Conservation (phyloP, 1,139 yeast species). For the Saccharomyces hybrid region DNA sequence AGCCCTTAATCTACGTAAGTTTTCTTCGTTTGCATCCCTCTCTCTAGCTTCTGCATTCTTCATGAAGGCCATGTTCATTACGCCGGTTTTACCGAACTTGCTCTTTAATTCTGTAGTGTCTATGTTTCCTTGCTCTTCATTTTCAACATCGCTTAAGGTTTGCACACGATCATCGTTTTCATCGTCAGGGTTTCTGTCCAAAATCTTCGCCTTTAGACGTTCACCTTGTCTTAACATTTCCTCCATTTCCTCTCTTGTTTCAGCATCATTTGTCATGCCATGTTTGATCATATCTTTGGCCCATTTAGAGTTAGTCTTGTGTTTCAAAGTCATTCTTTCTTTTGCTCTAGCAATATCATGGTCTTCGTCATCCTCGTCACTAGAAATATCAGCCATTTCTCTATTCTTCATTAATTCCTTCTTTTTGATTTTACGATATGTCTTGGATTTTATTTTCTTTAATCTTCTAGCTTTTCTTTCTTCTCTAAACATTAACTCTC, state of each 20-base stretch:
- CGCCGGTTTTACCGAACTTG: conserved; percentile 67
- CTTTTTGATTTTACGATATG: conserved; percentile 79
- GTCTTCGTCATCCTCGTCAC: conserved; percentile 49
- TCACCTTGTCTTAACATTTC: conserved; percentile 91
- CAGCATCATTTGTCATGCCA: conserved; percentile 82
- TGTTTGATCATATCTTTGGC: conserved; percentile 85
- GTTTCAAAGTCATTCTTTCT: conserved; percentile 88
- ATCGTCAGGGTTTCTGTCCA: conserved; percentile 52
- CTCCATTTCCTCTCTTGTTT: conserved; percentile 80
- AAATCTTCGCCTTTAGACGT: conserved; percentile 60
- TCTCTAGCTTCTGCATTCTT: conserved; percentile 70
- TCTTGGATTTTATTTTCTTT: conserved; percentile 89
- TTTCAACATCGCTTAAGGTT: conserved; percentile 50
- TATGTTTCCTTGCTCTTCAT: conserved; percentile 34
- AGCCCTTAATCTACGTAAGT: conserved; percentile 44
- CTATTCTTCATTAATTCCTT: conserved; percentile 70
- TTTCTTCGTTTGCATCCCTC: conserved; percentile 47
- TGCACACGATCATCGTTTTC: conserved; percentile 36
- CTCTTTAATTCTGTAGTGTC: conserved; percentile 34
- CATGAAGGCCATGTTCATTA: conserved; percentile 92
- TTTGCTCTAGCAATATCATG: conserved; percentile 69
- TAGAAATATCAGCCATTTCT: conserved; percentile 60
- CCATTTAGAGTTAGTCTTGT: conserved; percentile 84
- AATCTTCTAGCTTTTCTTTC: conserved; percentile 85
- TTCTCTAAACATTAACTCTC: conserved; percentile 94